These are phyloP conservation scores for Chaetomium cochliodes DNA, from an alignment of 495 filamentous ascomycete genomes.

Conservation along the genomic window DNA sequence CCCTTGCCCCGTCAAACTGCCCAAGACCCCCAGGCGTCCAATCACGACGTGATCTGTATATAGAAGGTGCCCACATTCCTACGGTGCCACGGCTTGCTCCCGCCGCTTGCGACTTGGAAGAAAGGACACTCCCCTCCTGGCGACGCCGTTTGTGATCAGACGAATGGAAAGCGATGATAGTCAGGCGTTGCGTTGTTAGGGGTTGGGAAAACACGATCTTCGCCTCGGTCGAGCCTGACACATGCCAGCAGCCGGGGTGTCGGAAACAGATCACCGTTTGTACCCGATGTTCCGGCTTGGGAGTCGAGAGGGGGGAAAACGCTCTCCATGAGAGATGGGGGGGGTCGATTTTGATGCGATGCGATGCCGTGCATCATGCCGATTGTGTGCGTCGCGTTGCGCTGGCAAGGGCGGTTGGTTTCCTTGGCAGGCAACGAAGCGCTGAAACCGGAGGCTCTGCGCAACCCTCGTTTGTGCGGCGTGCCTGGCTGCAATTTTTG, in stretches of 20 bases:
- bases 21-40: constrained; percentile 18
- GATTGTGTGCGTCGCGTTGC: constrained; percentile 7
- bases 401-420: background rate
- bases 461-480: constrained; percentile 8
- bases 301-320: background rate
- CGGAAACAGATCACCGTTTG: constrained; percentile 1
- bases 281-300: background rate
- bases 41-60: constrained; percentile 13
- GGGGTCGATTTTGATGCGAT: background rate
- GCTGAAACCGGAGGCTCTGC: constrained; percentile 28
- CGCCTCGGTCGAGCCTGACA: background rate
- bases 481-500: background rate
- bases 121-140: background rate
- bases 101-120: background rate
- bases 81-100: background rate
- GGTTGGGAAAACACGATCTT: constrained; percentile 3
- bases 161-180: background rate
- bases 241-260: background rate
- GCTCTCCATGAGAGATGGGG: background rate
- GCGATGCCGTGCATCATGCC: constrained; percentile 5
- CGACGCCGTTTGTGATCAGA: background rate
- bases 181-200: background rate
- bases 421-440: constrained; percentile 11
- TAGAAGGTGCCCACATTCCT: constrained; percentile 6
- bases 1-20: constrained; percentile 17